Conservation (phyloP, 768 basidiomycete genomes). For the Rhodosporidiobolus sp. region DNA sequence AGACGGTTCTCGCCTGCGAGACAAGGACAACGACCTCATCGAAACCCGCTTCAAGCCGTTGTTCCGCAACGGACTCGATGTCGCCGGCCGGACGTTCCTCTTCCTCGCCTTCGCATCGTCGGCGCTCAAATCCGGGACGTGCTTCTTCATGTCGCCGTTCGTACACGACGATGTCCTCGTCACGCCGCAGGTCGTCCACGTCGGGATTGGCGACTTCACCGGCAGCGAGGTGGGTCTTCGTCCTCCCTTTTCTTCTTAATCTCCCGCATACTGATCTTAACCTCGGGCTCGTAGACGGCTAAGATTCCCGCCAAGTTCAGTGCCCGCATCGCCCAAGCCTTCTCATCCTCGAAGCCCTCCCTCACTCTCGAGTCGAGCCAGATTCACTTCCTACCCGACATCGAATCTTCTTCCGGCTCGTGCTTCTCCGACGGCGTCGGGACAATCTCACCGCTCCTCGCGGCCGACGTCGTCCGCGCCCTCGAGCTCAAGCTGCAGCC, state of each 20-base stretch:
- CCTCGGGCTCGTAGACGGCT: conserved; percentile 6
- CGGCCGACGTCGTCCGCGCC: not conserved
- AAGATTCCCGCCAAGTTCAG: conserved; percentile 17
- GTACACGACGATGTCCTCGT: not conserved
- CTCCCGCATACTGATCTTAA: not conserved
- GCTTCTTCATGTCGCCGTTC: conserved; percentile 23
- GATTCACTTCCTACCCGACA: conserved; percentile 8
- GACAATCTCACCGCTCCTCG: conserved; percentile 53
- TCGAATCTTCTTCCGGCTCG: conserved; percentile 37
- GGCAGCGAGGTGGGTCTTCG: not conserved
- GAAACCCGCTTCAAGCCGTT: not conserved
- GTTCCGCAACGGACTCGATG: conserved; percentile 16
- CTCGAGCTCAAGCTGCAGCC: not conserved
- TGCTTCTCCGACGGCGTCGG: conserved; percentile 71
- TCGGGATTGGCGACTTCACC: conserved; percentile 16
- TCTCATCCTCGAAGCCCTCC: conserved; percentile 14
- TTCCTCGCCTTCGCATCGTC: conserved; percentile 29
- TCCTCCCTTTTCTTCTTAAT: not conserved
- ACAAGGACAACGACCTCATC: not conserved
- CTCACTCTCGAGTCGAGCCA: not conserved
- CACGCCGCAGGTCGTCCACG: conserved; percentile 9
- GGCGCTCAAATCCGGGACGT: not conserved
- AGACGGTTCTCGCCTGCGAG: conserved; percentile 5
- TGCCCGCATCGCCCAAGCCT: conserved; percentile 30
- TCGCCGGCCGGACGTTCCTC: not conserved